A percentile compares a stretch with the other conserved stretches of the same genome.
Evolutionary conservation across 345 rosid genomes (phyloP).

Genomic region (Kandelia obovata): DNA sequence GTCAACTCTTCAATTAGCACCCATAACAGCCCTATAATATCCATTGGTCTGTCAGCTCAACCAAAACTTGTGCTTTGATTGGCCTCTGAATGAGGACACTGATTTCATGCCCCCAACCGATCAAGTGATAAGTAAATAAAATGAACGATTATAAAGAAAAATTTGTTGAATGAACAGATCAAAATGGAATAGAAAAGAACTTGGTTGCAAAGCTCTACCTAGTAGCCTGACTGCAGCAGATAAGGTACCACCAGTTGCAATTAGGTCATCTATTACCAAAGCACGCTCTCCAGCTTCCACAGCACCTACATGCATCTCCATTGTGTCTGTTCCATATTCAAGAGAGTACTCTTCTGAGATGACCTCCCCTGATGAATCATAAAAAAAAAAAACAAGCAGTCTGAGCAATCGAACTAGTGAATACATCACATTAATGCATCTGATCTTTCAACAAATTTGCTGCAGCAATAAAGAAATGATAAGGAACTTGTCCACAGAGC

Average conservation of each 20-base stretch:
- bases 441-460: too few relatives aligned
- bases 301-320: conserved; percentile 99
- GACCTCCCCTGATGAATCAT: conserved; percentile 61
- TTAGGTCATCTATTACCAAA: conserved; percentile 81
- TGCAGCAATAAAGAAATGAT: neutral
- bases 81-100: too few relatives aligned
- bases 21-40: neutral
- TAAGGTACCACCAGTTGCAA: conserved; percentile 97
- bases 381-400: conserved; percentile 12
- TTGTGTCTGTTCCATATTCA: conserved; percentile 93
- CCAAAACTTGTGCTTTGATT: neutral
- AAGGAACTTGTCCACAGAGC: neutral
- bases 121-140: neutral
- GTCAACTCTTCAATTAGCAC: neutral
- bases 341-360: conserved; percentile 85
- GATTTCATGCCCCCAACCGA: too few relatives aligned
- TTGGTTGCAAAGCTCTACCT: conserved; percentile 40
- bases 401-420: neutral
- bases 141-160: neutral
- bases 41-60: neutral
- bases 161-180: neutral
- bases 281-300: conserved; percentile 88
- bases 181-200: neutral
- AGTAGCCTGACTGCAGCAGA: conserved; percentile 89
- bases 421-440: too few relatives aligned